Evolutionary conservation across 257 asterid species (phyloP), one percentile per base, ranked within the genome.

Genomic region (Penstemon barbatus): DNA sequence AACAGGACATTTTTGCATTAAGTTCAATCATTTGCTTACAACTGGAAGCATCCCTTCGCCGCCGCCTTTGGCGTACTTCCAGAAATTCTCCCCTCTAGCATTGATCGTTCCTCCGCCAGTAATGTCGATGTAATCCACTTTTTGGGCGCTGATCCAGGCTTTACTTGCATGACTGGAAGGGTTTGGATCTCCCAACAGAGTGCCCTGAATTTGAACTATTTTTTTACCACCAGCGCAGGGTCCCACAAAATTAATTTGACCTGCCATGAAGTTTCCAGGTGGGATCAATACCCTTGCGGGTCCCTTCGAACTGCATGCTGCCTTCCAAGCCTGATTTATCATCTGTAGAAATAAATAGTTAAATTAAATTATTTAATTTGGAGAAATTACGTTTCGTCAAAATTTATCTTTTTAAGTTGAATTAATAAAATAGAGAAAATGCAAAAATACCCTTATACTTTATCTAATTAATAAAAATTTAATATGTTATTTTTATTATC

Each of bases 21-120:
- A 25, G 33, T 25, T 25, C 33, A 25, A 25, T 25, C 33, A 25
- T 25, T 25, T 38, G 74, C 90, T 79, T 87, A 87, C 91, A 7
- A 78, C 79, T 0, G 95, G 76, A 36, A 90, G 85, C 43, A 58
- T 80, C 5, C 49, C 4, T 2, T 12, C 33, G 1, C 60, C 70
- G 4, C 68, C 66, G 5, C 33, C 33, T 25, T 25, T 25, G 33
- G 76, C 85, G 3, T 6, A 83, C 33, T 72, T n/a, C 94, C 89
- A 89, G 0, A 43, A 41, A 0, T 45, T 5, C 0, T 37, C 3
- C 1, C 97, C 97, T n/a, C 74, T 80, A 44, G 81, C 97, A 13
- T 91, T 75, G 42, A 91, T 70, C 46, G 87, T 80, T 37, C 96
- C 97, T 12, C 80, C 77, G 7, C 97, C 97, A 1, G 80, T 64